phyloP scores from a whole-genome alignment of 2,329 filamentous ascomycete genomes.

The Pseudopithomyces maydicus region DNA sequence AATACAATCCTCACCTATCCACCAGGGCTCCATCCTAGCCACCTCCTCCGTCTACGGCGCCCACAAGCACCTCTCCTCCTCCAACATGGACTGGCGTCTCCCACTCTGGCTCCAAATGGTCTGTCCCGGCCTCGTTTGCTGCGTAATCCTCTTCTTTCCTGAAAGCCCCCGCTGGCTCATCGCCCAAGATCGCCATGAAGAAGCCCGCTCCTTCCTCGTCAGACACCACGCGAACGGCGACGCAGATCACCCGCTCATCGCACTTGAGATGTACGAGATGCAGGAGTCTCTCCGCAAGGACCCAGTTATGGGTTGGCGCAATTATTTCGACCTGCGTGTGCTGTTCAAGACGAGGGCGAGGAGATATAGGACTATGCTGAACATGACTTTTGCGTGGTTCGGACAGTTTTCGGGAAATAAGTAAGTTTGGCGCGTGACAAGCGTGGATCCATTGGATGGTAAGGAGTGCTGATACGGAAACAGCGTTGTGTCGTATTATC shows the following conservation, averaged over 20 bases:
- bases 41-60: conserved; percentile 29
- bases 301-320: conserved; percentile 22
- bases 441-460: too few relatives aligned
- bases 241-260: conserved; percentile 27
- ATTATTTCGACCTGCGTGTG: conserved; percentile 26
- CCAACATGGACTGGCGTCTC: conserved; percentile 26
- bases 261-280: conserved; percentile 42
- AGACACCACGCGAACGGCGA: conserved; percentile 59
- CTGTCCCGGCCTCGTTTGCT: conserved; percentile 23
- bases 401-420: conserved; percentile 45
- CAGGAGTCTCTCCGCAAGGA: conserved; percentile 22
- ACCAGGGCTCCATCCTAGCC: conserved; percentile 27
- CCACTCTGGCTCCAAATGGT: conserved; percentile 30
- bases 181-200: conserved; percentile 28
- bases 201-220: conserved; percentile 46
- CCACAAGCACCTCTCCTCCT: conserved; percentile 23
- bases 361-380: conserved; percentile 26
- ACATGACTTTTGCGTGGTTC: conserved; percentile 43
- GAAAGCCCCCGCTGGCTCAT: conserved; percentile 29
- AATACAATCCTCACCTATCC: conserved; percentile 25
- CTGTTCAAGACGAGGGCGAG: conserved; percentile 26
- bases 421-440: too few relatives aligned
- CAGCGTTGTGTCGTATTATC: conserved; percentile 36
- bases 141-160: conserved; percentile 25
- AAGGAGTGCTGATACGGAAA: neutral